phyloP scores from a whole-genome alignment of 108 stramenopile genomes.

The Stephanodiscus triporus region DNA sequence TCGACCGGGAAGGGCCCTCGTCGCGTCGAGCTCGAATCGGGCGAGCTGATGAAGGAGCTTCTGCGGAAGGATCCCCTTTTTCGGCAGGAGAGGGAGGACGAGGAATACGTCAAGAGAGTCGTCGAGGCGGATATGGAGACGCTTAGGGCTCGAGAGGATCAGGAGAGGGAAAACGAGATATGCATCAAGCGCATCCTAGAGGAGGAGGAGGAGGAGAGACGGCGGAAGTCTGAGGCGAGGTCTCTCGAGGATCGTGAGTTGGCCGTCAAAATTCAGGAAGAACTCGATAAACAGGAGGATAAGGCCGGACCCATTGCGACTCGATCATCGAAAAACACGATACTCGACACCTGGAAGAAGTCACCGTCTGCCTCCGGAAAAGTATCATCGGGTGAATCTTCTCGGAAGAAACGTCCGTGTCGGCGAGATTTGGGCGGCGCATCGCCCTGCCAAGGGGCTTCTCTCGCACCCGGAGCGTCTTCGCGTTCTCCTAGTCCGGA shows the following conservation, averaged over 20 bases:
- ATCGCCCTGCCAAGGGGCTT: too few relatives aligned
- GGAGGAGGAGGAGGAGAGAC: slow-evolving; percentile 5
- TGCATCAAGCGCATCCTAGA: slow-evolving; percentile 2
- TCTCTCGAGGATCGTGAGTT: slow-evolving; percentile 25
- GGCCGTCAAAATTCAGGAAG: slow-evolving; percentile 17
- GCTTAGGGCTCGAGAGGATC: background rate
- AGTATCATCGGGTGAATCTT: too few relatives aligned
- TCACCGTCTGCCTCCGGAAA: background rate
- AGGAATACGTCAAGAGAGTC: slow-evolving; percentile 25
- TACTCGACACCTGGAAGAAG: slow-evolving; percentile 24
- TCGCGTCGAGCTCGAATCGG: slow-evolving; percentile 12
- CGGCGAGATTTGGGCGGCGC: background rate
- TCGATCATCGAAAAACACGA: slow-evolving; percentile 13
- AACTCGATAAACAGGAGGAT: slow-evolving; percentile 9
- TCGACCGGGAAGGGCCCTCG: slow-evolving; percentile 9
- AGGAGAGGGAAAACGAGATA: slow-evolving; percentile 12
- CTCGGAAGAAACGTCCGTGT: too few relatives aligned
- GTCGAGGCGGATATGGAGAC: background rate
- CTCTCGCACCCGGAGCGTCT: too few relatives aligned
- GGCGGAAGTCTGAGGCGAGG: background rate
- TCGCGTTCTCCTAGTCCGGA: background rate
- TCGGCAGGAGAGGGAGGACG: slow-evolving; percentile 29
- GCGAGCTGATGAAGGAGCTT: slow-evolving; percentile 25
- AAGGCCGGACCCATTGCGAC: slow-evolving; percentile 2
- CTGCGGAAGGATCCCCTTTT: slow-evolving; percentile 35